Evolutionary conservation across 2,329 filamentous ascomycete species (phyloP).

Genomic region (Tolypocladium tropicale): DNA sequence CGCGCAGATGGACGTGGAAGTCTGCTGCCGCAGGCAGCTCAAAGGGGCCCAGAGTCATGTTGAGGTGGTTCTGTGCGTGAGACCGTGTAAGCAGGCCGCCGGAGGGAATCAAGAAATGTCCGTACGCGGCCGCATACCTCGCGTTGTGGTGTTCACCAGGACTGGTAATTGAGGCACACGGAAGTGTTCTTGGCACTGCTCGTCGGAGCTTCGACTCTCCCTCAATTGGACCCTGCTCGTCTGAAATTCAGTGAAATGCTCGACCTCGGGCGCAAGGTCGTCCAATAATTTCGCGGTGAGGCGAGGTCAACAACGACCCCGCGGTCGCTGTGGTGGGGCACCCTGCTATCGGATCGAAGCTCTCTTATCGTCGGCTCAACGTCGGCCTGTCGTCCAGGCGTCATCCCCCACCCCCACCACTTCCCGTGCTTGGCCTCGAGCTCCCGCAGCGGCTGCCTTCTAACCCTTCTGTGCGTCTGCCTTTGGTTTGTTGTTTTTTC

Average conservation of each 20-base stretch:
- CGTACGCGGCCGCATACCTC: background rate
- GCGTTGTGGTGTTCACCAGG: background rate
- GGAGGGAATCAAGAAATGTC: background rate
- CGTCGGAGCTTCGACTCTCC: background rate
- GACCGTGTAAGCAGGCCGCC: background rate
- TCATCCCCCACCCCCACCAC: background rate
- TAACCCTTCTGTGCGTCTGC: background rate
- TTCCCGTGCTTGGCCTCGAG: background rate
- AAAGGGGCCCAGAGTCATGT: conserved; percentile 11
- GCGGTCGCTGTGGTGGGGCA: background rate
- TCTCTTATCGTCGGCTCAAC: conserved; percentile 1
- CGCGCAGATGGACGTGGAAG: conserved; percentile 62
- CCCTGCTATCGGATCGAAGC: background rate
- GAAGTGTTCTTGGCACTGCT: background rate
- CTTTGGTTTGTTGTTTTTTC: background rate
- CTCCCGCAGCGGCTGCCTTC: background rate
- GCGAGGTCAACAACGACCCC: background rate
- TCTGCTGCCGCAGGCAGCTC: conserved; percentile 56
- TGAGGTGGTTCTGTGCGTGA: background rate
- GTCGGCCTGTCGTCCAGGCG: background rate
- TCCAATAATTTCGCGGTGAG: background rate
- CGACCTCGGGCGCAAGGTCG: background rate
- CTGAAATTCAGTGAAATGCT: background rate
- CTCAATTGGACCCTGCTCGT: background rate
- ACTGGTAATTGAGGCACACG: background rate